Evolutionary conservation across 192 early-diverging fungal species (phyloP).

Genomic region (Obelidium mucronatum): DNA sequence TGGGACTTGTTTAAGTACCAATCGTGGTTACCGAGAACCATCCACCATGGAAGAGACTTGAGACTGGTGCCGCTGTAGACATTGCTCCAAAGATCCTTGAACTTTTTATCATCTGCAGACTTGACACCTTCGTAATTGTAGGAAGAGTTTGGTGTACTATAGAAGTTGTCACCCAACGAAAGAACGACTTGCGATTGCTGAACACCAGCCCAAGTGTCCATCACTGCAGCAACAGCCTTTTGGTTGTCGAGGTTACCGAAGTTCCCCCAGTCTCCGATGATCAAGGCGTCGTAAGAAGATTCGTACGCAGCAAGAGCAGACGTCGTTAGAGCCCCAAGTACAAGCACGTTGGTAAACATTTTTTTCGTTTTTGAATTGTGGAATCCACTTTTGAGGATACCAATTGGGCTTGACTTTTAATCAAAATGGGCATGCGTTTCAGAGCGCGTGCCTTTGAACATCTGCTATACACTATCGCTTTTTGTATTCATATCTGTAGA

Average conservation of each 20-base stretch:
- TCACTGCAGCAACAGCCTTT: neutral
- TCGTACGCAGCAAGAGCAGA: neutral
- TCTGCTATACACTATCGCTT: no score
- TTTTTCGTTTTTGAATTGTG: neutral
- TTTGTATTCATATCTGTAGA: no score
- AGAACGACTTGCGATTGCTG: neutral
- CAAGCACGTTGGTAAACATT: neutral
- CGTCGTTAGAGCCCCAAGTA: neutral
- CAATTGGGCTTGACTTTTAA: no score
- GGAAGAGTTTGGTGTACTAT: neutral
- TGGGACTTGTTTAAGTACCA: constrained; percentile 35
- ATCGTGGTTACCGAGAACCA: constrained; percentile 33
- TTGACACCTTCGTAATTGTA: constrained; percentile 7
- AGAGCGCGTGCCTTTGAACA: no score
- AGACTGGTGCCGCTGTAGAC: neutral
- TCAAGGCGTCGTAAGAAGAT: neutral
- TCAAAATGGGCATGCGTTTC: no score
- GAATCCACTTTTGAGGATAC: no score
- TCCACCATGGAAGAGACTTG: constrained; percentile 9
- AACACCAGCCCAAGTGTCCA: constrained; percentile 24
- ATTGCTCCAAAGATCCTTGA: neutral
- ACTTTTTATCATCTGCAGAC: neutral
- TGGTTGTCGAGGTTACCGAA: neutral
- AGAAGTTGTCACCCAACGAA: constrained; percentile 10
- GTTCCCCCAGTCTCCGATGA: constrained; percentile 28